Percentiles rank a stretch among this genome's conserved stretches.
Evolutionary conservation across 2,329 filamentous ascomycete genomes (phyloP).

Genomic region (Fusarium compactum): DNA sequence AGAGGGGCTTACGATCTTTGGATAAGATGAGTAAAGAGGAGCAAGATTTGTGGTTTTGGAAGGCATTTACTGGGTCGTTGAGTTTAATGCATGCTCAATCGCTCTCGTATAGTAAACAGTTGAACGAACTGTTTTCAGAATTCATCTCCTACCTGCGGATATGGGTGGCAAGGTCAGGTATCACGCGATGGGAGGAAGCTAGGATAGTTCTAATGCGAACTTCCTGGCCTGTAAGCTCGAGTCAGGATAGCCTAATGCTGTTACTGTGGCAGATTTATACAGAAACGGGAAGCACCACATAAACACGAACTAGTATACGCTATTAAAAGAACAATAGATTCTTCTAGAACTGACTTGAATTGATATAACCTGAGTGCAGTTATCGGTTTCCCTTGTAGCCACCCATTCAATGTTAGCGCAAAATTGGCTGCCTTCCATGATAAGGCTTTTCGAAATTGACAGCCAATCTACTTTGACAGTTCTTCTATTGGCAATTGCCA

Average conservation of each 20-base stretch:
- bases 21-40: background rate
- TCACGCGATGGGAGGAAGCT: background rate
- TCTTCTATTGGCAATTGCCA: no score
- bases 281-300: background rate
- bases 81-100: background rate
- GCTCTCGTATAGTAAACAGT: background rate
- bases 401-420: no score
- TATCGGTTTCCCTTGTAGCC: no score
- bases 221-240: background rate
- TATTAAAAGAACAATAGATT: no score
- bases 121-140: background rate
- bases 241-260: background rate
- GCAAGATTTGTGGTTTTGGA: background rate
- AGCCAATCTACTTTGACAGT: no score
- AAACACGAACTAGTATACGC: background rate
- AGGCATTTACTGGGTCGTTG: background rate
- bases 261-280: background rate
- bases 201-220: background rate
- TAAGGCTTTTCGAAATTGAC: no score
- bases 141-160: rapidly evolving
- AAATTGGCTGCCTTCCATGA: no score
- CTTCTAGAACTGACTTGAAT: no score
- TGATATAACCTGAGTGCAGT: no score
- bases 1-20: background rate
- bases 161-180: background rate